A percentile compares a stretch with the other conserved stretches of the same genome.
Evolutionary conservation across 2,329 filamentous ascomycete genomes (phyloP).

Genomic region (Penicillium digitatum): DNA sequence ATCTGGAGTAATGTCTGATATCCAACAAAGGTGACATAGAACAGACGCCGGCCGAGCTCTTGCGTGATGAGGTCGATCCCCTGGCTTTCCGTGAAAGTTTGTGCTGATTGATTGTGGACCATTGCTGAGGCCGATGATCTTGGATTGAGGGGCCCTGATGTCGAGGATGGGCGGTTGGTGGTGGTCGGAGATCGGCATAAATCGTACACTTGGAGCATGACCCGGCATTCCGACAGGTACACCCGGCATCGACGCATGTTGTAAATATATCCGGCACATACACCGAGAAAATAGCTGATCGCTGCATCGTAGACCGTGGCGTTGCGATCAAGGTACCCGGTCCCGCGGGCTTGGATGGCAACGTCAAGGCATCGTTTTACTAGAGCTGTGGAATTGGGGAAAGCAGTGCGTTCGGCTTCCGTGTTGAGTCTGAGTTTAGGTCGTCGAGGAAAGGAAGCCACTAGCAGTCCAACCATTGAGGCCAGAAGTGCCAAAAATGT

Average conservation of each 20-base stretch:
- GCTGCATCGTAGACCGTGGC: constrained; percentile 45
- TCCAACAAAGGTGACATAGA: constrained; percentile 77
- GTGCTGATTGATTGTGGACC: constrained; percentile 20
- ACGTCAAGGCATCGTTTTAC: constrained; percentile 44
- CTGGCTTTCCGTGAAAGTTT: constrained; percentile 15
- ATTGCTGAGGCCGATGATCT: constrained; percentile 21
- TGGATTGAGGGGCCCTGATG: constrained; percentile 23
- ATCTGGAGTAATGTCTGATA: constrained; percentile 75
- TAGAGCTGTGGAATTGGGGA: constrained; percentile 43
- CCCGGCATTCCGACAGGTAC: constrained; percentile 44
- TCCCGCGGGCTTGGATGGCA: constrained; percentile 43
- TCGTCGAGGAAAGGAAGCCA: constrained; percentile 45
- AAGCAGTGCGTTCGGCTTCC: constrained; percentile 36
- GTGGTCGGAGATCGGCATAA: constrained; percentile 31
- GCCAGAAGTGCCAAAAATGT: constrained; percentile 46
- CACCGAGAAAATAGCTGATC: constrained; percentile 43
- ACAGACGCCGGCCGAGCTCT: constrained; percentile 58
- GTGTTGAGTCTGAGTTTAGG: constrained; percentile 41
- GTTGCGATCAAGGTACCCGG: constrained; percentile 42
- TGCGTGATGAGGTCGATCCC: constrained; percentile 39
- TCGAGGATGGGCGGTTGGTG: constrained; percentile 4
- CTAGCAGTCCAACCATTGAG: constrained; percentile 45
- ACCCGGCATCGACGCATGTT: constrained; percentile 39
- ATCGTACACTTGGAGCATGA: constrained; percentile 42
- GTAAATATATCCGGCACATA: constrained; percentile 42